Evolutionary conservation across 768 basidiomycete genomes (phyloP), one percentile per base, ranked within the genome.

Genomic region (Amanita muscaria): DNA sequence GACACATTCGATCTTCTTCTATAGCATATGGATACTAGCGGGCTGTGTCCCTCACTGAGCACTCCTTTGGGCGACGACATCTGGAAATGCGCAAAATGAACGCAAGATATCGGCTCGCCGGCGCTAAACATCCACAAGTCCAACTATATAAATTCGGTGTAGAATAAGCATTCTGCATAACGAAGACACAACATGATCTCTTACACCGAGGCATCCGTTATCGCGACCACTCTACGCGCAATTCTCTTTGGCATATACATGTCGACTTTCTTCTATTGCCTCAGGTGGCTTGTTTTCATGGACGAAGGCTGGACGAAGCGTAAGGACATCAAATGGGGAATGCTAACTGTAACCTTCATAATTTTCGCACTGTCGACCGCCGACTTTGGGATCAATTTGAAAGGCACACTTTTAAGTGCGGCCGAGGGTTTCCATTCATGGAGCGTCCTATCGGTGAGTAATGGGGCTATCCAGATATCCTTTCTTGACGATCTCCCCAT

Each of bases 171-270:
- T n/a, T n/a, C n/a, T n/a, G n/a, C n/a, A n/a, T n/a, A n/a, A n/a
- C n/a, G n/a, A n/a, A n/a, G n/a, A n/a, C n/a, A n/a, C 33, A n/a
- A 33, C n/a, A 45, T 45, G 44, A 14, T 45, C 21, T 38, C 44
- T 22, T 25, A 24, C 29, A n/a, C 25, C 14, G 36, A 45, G 19
- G 25, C 29, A 35, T 25, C 1, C 19, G 29, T 30, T 5, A 38
- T 39, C 27, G 24, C 44, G 16, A 38, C 19, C 3, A 25, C 16
- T n/a, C 16, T 45, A 7, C 44, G 38, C 12, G 44, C 44, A 19
- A 38, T 12, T 10, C 21, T 45, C 7, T 30, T 21, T 18, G 44
- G 44, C 6, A 9, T 38, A 14, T 45, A 45, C 25, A 14, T 45
- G 27, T n/a, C 27, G 35, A 45, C 44, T 7, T 39, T 45, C 15